Percentiles rank a stretch among this genome's conserved stretches.
phyloP scores from a whole-genome alignment of 2,329 filamentous ascomycete genomes.

The Colletotrichum gloeosporioides region DNA sequence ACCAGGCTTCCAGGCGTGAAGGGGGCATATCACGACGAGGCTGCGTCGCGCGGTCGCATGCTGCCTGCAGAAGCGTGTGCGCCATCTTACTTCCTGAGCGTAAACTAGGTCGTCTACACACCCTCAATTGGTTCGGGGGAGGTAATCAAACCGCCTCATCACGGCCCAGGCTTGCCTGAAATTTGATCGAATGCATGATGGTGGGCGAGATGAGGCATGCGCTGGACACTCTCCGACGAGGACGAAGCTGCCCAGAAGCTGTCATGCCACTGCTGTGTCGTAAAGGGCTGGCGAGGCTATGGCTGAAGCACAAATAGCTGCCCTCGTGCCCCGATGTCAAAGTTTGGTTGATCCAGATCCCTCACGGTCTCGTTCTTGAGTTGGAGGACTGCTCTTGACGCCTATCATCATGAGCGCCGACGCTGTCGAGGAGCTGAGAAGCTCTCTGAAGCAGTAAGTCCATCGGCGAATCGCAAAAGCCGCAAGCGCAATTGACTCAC shows the following conservation, averaged over 20 bases:
- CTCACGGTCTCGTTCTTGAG: neutral
- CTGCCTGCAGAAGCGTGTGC: neutral
- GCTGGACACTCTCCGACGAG: neutral
- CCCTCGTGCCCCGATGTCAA: neutral
- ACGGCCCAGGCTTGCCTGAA: neutral
- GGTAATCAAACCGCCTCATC: neutral
- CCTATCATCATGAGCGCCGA: neutral
- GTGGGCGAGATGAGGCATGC: neutral
- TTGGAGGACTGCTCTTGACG: neutral
- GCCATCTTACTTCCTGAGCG: neutral
- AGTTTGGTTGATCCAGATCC: neutral
- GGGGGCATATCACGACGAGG: neutral
- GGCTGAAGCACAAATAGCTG: neutral
- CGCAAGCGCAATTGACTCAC: neutral
- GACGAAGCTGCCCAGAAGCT: neutral
- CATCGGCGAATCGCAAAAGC: rapidly evolving
- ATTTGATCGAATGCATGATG: neutral
- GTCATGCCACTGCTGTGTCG: neutral
- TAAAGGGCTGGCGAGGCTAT: neutral
- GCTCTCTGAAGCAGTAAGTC: neutral
- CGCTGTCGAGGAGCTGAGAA: neutral
- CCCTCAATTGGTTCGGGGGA: neutral
- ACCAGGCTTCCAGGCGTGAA: neutral
- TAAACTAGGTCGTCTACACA: too few relatives aligned
- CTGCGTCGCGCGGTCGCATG: neutral